Base-by-base conservation (phyloP, 768 basidiomycete species). In the Hericium rajendrae region DNA sequence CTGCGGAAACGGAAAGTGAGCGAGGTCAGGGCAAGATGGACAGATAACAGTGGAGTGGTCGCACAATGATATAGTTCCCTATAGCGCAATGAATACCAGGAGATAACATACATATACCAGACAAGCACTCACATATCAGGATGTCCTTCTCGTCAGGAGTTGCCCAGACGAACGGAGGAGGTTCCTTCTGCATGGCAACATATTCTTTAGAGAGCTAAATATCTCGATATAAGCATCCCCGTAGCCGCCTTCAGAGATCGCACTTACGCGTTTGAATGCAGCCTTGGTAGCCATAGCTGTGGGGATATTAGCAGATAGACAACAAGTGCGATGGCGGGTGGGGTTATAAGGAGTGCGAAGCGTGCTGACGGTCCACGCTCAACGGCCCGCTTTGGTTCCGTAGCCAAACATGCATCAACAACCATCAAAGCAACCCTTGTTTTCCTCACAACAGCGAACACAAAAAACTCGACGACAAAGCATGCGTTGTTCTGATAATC, bases 121-220 rank as follows among this genome's bases (percentile, higher is more conserved):
- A 38, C 28, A 28, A 41, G 16, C 16, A 78, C 93, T 72, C 69
- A 97, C 94, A 97, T 56, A 82, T 93, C 53, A 97, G 71, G 65
- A 97, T 94, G 71, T 97, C 95, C 84, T 94, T 94, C 80, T 98
- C 95, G 66, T 97, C 94, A 13, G 95, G 95, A 32, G 80, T 80
- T 40, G 95, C 94, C 87, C 90, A 94, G 20, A 97, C 86, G 71
- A 94, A 98, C 59, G 95, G 95, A 1, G 95, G 95, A 13, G 95
- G 92, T 59, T 89, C 86, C 67, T 75, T 87, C 73, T 95, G 92
- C 90, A 97, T 95, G 51, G 81, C 76, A 65, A 89, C 82, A 73
- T 87, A 94, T 76, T 97, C 94, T 73, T 95, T 93, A 38, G 78
- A 75, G 60, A 91, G 81, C 88, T 91, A 69, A 51, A 61, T 46